Percentiles rank a stretch among this genome's conserved stretches.
Conservation (phyloP, 495 filamentous ascomycete species). For the Neurospora cerealis region DNA sequence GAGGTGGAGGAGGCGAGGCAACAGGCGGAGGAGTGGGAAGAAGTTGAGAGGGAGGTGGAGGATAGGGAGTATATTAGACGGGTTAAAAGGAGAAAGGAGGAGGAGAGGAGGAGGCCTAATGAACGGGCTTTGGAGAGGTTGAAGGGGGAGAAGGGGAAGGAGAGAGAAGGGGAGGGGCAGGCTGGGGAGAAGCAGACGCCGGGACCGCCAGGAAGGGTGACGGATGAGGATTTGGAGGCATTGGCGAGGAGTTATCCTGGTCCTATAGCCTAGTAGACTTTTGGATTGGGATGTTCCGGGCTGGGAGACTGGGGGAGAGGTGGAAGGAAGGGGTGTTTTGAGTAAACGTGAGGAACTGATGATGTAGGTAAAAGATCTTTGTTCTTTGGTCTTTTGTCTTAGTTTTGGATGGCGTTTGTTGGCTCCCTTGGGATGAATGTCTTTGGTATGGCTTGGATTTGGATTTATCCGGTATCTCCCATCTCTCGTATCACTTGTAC, state of each 20-base stretch:
- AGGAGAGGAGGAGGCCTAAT: not conserved
- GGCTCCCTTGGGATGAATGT: not conserved
- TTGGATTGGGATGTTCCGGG: not conserved
- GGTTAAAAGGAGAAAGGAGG: not conserved
- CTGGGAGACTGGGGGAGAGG: too few species aligned
- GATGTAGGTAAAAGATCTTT: not conserved
- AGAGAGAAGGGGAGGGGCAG: not conserved
- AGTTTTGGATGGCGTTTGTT: not conserved
- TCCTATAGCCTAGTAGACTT: not conserved
- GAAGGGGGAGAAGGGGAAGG: not conserved
- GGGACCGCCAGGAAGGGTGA: not conserved
- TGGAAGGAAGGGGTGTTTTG: not conserved
- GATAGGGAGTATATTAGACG: not conserved
- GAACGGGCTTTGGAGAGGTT: not conserved
- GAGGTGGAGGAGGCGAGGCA: too few species aligned
- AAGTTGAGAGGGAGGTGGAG: not conserved
- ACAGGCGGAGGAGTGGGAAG: too few species aligned
- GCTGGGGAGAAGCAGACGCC: not conserved
- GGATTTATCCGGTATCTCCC: not conserved
- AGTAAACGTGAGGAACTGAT: not conserved
- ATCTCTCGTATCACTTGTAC: not conserved
- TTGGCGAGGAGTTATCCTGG: not conserved
- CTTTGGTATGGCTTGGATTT: not conserved
- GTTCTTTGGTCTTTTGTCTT: not conserved
- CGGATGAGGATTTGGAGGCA: not conserved